phyloP scores from a whole-genome alignment of 768 basidiomycete genomes.

The Amanita jacksonii region DNA sequence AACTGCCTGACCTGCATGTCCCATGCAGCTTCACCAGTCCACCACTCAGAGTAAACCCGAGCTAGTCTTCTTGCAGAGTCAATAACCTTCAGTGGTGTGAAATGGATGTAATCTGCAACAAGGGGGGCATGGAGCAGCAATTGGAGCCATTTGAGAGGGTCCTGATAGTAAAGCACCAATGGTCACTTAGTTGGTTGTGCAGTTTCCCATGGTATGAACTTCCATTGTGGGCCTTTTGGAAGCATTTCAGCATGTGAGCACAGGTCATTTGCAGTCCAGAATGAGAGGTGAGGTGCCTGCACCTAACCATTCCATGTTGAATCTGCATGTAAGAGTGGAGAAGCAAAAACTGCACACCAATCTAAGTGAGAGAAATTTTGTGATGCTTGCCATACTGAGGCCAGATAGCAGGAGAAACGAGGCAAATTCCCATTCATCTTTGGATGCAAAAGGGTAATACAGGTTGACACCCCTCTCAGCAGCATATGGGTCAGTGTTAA shows the following conservation, averaged over 20 bases:
- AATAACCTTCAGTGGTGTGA: neutral
- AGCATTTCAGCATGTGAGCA: slow-evolving; percentile 11
- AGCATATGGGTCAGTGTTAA: slow-evolving; percentile 17
- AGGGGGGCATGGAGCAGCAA: slow-evolving; percentile 17
- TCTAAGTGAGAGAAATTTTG: slow-evolving; percentile 19
- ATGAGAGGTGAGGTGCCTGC: slow-evolving; percentile 7
- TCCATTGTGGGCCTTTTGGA: slow-evolving; percentile 16
- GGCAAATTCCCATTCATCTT: slow-evolving; percentile 24
- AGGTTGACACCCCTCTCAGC: slow-evolving; percentile 14
- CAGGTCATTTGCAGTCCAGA: slow-evolving; percentile 13
- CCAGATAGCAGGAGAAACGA: slow-evolving; percentile 18
- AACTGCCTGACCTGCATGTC: slow-evolving; percentile 2
- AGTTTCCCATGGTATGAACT: slow-evolving; percentile 7
- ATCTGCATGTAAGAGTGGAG: neutral
- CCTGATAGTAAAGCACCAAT: slow-evolving; percentile 15
- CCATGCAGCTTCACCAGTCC: slow-evolving; percentile 4
- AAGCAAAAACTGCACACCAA: slow-evolving; percentile 15
- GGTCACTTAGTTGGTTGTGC: slow-evolving; percentile 11
- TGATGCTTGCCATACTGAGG: slow-evolving; percentile 20
- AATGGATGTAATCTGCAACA: neutral
- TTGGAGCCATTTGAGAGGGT: slow-evolving; percentile 18
- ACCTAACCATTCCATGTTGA: neutral
- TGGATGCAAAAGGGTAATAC: slow-evolving; percentile 23
- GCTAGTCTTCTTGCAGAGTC: slow-evolving; percentile 6
- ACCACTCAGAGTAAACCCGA: slow-evolving; percentile 6